These are phyloP conservation scores for Canna indica DNA, from an alignment of 176 grass and related monocot genomes.

Conservation along the genomic window DNA sequence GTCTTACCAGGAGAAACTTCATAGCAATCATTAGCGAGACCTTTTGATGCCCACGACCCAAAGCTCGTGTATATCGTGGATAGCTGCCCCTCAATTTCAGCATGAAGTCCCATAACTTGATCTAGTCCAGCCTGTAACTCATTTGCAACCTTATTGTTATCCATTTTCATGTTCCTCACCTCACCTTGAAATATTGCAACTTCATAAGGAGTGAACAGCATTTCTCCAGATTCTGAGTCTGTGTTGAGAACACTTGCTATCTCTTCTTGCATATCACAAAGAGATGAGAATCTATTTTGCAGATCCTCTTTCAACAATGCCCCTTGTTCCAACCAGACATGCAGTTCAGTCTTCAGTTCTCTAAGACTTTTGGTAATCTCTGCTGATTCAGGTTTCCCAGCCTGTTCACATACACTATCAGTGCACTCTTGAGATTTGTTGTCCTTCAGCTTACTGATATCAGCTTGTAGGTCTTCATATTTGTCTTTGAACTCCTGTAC, in stretches of 20 bases:
- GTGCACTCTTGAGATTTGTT: slow-evolving; percentile 17
- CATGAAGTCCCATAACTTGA: slow-evolving; percentile 41
- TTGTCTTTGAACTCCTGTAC: slow-evolving; percentile 61
- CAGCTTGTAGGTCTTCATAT: slow-evolving; percentile 33
- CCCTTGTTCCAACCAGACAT: slow-evolving; percentile 85
- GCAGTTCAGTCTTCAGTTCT: slow-evolving; percentile 69
- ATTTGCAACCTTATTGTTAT: slow-evolving; percentile 61
- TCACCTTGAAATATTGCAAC: slow-evolving; percentile 79
- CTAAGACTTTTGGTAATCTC: slow-evolving; percentile 33
- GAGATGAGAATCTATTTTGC: slow-evolving; percentile 44
- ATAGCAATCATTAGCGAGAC: slow-evolving; percentile 10
- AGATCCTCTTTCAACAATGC: slow-evolving; percentile 52
- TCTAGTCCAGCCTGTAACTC: slow-evolving; percentile 48
- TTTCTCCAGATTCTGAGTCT: slow-evolving; percentile 9
- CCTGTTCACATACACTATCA: background rate
- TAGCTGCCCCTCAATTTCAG: slow-evolving; percentile 40
- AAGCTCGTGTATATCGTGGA: slow-evolving; percentile 27
- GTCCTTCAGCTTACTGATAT: slow-evolving; percentile 24
- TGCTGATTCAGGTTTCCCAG: slow-evolving; percentile 12
- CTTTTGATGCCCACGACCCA: slow-evolving; percentile 27
- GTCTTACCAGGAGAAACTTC: slow-evolving; percentile 30
- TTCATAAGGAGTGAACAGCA: slow-evolving; percentile 43
- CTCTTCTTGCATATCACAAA: slow-evolving; percentile 53
- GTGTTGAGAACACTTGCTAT: slow-evolving; percentile 32
- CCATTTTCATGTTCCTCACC: slow-evolving; percentile 77